phyloP scores from a whole-genome alignment of 1,284 basidiomycete genomes.

The Wallemia mellicola region DNA sequence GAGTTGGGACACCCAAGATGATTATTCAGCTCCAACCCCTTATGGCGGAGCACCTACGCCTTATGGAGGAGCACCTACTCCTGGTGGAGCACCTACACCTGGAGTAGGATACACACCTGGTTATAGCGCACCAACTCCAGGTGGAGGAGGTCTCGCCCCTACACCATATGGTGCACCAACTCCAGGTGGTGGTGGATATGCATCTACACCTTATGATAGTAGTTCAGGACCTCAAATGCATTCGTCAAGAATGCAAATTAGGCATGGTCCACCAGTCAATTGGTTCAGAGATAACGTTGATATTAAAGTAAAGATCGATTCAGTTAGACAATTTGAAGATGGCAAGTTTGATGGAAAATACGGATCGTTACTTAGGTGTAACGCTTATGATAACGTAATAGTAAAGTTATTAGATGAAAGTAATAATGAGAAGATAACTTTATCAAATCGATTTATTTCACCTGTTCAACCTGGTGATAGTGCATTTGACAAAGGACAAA shows the following conservation, averaged over 20 bases:
- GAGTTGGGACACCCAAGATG: slow-evolving; percentile 3
- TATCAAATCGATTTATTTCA: neutral
- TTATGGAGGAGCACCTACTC: slow-evolving; percentile 4
- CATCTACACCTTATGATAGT: neutral
- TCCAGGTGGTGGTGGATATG: slow-evolving; percentile 1
- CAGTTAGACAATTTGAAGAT: neutral
- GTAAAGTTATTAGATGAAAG: neutral
- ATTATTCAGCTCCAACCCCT: slow-evolving; percentile 6
- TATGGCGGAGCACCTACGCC: slow-evolving; percentile 8
- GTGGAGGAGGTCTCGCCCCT: slow-evolving; percentile 3
- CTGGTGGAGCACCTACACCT: slow-evolving; percentile 4
- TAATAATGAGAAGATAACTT: neutral
- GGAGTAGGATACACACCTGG: slow-evolving; percentile 1
- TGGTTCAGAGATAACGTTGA: neutral
- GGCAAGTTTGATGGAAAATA: neutral
- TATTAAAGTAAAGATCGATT: neutral
- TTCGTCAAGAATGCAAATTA: neutral
- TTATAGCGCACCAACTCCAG: slow-evolving; percentile 2
- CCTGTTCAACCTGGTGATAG: neutral
- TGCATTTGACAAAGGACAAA: neutral
- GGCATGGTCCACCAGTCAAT: neutral
- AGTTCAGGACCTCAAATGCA: neutral
- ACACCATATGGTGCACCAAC: slow-evolving; percentile 6
- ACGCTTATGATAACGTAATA: neutral
- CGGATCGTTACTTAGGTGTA: neutral